A percentile compares a stretch with the other conserved stretches of the same genome.
Evolutionary conservation across 192 early-diverging fungal species (phyloP).

Genomic region (Coemansia sp.): DNA sequence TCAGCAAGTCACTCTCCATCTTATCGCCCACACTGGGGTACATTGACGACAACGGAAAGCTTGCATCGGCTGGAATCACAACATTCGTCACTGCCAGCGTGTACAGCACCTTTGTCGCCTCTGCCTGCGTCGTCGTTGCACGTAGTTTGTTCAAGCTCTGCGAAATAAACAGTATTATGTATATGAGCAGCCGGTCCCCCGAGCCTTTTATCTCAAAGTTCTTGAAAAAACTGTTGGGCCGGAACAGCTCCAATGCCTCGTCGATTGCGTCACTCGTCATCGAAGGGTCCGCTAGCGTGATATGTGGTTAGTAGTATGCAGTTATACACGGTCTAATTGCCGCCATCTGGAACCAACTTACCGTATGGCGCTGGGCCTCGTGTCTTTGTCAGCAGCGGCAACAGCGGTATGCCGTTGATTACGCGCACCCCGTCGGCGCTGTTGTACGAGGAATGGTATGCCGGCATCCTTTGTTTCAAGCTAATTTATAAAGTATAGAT

Average conservation of each 20-base stretch:
- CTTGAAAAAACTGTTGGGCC: constrained; percentile 95
- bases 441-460: constrained; percentile 41
- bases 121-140: constrained; percentile 59
- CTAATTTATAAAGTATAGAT: neutral
- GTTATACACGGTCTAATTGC: neutral
- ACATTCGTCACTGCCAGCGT: constrained; percentile 89
- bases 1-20: constrained; percentile 74
- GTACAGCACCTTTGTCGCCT: constrained; percentile 75
- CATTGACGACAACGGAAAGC: constrained; percentile 90
- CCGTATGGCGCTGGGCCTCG: constrained; percentile 79
- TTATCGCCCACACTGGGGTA: constrained; percentile 70
- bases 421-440: constrained; percentile 31
- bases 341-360: constrained; percentile 27
- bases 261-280: constrained; percentile 84
- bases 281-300: constrained; percentile 45
- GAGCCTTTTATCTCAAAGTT: constrained; percentile 99
- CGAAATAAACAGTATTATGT: constrained; percentile 89
- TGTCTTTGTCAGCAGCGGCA: constrained; percentile 87
- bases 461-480: constrained; percentile 16
- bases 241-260: constrained; percentile 90
- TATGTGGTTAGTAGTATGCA: neutral
- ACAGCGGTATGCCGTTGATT: constrained; percentile 81
- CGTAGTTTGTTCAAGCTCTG: constrained; percentile 71
- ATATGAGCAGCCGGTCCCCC: constrained; percentile 92
- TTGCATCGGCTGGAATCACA: constrained; percentile 86